Evolutionary conservation across 2,329 filamentous ascomycete genomes (phyloP), one percentile per base, ranked within the genome.

Genomic region (Aspergillus nomiae): DNA sequence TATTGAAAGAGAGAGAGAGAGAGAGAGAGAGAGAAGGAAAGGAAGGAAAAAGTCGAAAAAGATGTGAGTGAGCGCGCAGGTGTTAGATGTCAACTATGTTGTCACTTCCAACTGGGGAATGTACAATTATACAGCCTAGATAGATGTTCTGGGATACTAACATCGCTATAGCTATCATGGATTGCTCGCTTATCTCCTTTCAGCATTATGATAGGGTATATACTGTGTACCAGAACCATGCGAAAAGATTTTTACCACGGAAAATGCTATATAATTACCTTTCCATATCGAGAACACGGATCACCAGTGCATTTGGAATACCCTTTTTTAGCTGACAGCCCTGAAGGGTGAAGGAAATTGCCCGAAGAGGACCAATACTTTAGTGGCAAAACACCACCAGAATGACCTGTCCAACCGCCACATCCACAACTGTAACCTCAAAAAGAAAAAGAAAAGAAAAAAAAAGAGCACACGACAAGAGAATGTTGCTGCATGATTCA

Each of bases 371-470:
- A 41, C 38, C 28, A 43, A 48, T 21, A 28, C 26, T 28, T 28
- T 28, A 43, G 46, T 45, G 30, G 50, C 56, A 48, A 58, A 48
- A 14, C 45, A 48, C 24, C 28, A 53, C 38, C 7, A 24, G 51
- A 38, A n/a, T 55, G 51, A 55, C 51, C 51, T 55, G 51, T 55
- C 51, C 32, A 55, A 38, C 34, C 24, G 51, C 51, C n/a, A 55
- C n/a, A 24, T 28, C 30, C 51, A 38, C 34, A 36, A 28, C n/a
- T 36, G 51, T 19, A 55, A 28, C 51, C 8, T 24, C 34, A 38
- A 54, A 34, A 32, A 46, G 16, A n/a, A 32, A 32, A 32, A 32
- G 3, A 32, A 32, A 32, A 32, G 4, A 24, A 24, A 24, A 24
- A 24, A 24, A 24, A 24, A 24, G 19, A 41, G 19, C 16, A 14